These are phyloP conservation scores for Lentinula boryana DNA, from an alignment of 768 basidiomycete genomes.

Conservation along the genomic window DNA sequence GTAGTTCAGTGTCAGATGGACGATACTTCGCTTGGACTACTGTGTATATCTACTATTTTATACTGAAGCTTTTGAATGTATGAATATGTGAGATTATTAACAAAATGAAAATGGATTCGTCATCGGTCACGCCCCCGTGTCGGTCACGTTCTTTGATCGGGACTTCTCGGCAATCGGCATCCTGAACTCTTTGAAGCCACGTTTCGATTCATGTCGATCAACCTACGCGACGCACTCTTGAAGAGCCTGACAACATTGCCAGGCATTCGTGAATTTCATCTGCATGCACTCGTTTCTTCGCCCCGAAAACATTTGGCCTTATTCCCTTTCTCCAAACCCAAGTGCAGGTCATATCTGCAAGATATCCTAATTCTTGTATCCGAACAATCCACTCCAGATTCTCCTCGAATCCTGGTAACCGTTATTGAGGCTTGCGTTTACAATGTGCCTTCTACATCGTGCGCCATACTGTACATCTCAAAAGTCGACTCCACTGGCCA, in stretches of 20 bases:
- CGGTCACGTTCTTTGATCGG: neutral
- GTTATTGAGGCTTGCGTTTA: slow-evolving; percentile 80
- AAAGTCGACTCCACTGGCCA: slow-evolving; percentile 95
- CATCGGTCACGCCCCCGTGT: neutral
- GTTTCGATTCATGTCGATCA: slow-evolving; percentile 14
- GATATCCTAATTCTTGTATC: slow-evolving; percentile 75
- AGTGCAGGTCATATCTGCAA: slow-evolving; percentile 63
- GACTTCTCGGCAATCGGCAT: neutral
- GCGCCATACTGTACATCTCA: slow-evolving; percentile 80
- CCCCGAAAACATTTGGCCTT: slow-evolving; percentile 62
- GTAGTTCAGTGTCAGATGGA: too few relatives aligned
- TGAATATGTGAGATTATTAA: too few relatives aligned
- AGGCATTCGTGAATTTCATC: slow-evolving; percentile 64
- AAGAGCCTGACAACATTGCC: slow-evolving; percentile 49
- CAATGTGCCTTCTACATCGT: slow-evolving; percentile 60
- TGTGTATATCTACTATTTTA: too few relatives aligned
- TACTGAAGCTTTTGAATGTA: too few relatives aligned
- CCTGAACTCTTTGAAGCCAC: neutral
- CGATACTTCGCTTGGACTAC: too few relatives aligned
- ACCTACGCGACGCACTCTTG: slow-evolving; percentile 60
- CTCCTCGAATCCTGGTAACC: slow-evolving; percentile 58
- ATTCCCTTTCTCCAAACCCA: slow-evolving; percentile 69
- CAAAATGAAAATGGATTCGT: neutral
- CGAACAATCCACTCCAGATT: slow-evolving; percentile 44
- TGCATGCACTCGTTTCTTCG: slow-evolving; percentile 68